These are phyloP conservation scores for Trypanosoma caninum DNA, from an alignment of 208 protist genomes.

Conservation along the genomic window DNA sequence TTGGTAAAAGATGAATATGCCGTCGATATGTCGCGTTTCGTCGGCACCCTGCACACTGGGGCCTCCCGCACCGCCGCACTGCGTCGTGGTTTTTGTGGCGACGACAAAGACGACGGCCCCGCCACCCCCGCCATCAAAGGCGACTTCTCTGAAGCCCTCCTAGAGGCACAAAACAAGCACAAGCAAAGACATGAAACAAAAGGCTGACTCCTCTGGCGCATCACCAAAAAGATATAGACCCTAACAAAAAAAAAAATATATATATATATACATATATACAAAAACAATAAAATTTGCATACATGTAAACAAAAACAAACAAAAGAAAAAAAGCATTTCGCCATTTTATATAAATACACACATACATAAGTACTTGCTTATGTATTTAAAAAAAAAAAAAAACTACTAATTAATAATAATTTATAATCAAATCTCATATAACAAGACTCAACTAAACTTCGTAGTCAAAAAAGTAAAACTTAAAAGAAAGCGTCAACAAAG, in stretches of 20 bases:
- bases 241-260: not conserved
- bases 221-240: constrained; percentile 2
- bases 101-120: not conserved
- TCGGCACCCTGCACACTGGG: constrained; percentile 23
- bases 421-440: not conserved
- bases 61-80: not conserved
- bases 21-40: constrained; percentile 33
- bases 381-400: not conserved
- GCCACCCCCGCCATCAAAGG: not conserved
- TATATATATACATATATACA: not conserved
- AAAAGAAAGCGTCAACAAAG: constrained; percentile 73
- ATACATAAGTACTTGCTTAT: not conserved
- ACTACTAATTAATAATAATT: too few species aligned
- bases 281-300: not conserved
- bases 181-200: not conserved
- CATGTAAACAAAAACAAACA: not conserved
- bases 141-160: not conserved
- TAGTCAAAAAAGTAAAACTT: constrained; percentile 91
- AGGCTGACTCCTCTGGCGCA: constrained; percentile 14
- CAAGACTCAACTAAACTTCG: constrained; percentile 23
- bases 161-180: not conserved
- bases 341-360: constrained; percentile 1
- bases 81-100: not conserved
- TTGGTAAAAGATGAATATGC: constrained; percentile 67
- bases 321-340: constrained; percentile 12